Conservation (phyloP, 78 protist species). For the Dictyostelium purpureum region DNA sequence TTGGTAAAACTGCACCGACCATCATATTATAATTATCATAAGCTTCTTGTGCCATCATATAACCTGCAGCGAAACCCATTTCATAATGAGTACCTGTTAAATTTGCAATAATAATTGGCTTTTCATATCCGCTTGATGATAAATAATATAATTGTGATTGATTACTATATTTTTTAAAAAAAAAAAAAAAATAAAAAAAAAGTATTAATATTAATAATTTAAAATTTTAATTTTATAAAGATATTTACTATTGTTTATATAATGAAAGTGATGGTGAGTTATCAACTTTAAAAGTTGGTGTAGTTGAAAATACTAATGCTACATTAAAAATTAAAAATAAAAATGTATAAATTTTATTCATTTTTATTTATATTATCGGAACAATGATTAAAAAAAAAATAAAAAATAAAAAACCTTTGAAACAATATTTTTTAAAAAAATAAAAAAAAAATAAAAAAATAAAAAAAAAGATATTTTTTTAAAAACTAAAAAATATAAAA, state of each 20-base stretch:
- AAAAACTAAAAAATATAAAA: too few species aligned
- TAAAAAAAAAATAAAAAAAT: too few species aligned
- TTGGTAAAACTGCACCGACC: slow-evolving; percentile 25
- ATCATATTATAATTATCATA: slow-evolving; percentile 2
- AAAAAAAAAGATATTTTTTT: too few species aligned
- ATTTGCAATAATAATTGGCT: slow-evolving; percentile 56
- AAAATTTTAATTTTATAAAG: background rate
- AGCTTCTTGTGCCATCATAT: slow-evolving; percentile 18
- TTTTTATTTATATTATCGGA: background rate
- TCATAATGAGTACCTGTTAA: slow-evolving; percentile 69
- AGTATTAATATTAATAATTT: background rate
- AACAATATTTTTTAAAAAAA: too few species aligned
- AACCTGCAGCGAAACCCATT: slow-evolving; percentile 61
- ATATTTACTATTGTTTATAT: slow-evolving; percentile 25
- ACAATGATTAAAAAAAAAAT: too few species aligned
- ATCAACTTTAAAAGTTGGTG: slow-evolving; percentile 59
- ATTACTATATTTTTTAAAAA: slow-evolving; percentile 8
- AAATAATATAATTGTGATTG: slow-evolving; percentile 13
- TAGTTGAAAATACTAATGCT: background rate
- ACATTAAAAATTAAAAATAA: background rate
- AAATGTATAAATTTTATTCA: background rate
- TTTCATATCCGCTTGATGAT: slow-evolving; percentile 27
- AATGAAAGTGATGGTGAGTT: slow-evolving; percentile 15
- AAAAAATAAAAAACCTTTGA: too few species aligned
- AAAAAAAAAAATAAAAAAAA: background rate